These are phyloP conservation scores for Yarrowia deformans DNA, from an alignment of 805 yeast species.

Conservation along the genomic window DNA sequence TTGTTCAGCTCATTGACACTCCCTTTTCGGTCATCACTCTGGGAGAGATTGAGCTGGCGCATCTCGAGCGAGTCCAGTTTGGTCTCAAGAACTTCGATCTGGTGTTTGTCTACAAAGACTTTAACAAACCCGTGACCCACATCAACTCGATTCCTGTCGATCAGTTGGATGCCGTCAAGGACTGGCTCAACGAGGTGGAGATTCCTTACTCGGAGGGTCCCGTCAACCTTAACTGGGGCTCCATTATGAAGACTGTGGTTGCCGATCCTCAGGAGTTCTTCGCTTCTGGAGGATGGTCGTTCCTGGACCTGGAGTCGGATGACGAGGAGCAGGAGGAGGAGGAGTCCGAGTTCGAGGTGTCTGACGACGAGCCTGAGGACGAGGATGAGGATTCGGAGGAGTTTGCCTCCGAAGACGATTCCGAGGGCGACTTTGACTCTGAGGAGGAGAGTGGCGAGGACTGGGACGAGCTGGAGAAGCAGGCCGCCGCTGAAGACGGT, in stretches of 20 bases:
- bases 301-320: slow-evolving; percentile 88
- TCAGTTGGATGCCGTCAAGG: slow-evolving; percentile 87
- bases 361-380: slow-evolving; percentile 67
- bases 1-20: slow-evolving; percentile 91
- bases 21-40: slow-evolving; percentile 92
- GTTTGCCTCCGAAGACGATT: slow-evolving; percentile 50
- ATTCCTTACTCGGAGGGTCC: slow-evolving; percentile 95
- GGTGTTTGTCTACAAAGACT: slow-evolving; percentile 96
- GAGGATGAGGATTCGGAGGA: slow-evolving; percentile 56
- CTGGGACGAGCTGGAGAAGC: slow-evolving; percentile 68
- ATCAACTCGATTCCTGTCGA: slow-evolving; percentile 95
- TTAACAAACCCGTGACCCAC: slow-evolving; percentile 84
- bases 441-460: slow-evolving; percentile 53
- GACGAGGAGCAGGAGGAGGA: slow-evolving; percentile 76
- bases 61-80: slow-evolving; percentile 95
- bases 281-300: slow-evolving; percentile 94
- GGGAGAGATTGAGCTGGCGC: slow-evolving; percentile 92
- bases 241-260: slow-evolving; percentile 91
- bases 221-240: slow-evolving; percentile 92
- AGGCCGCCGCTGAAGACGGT: slow-evolving; percentile 55
- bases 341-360: slow-evolving; percentile 69
- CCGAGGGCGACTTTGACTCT: slow-evolving; percentile 51
- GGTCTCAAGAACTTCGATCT: slow-evolving; percentile 95
- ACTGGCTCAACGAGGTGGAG: slow-evolving; percentile 98
- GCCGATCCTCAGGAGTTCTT: slow-evolving; percentile 95